phyloP scores from a whole-genome alignment of 2,329 filamentous ascomycete species.

The Fragosphaeria purpurea region DNA sequence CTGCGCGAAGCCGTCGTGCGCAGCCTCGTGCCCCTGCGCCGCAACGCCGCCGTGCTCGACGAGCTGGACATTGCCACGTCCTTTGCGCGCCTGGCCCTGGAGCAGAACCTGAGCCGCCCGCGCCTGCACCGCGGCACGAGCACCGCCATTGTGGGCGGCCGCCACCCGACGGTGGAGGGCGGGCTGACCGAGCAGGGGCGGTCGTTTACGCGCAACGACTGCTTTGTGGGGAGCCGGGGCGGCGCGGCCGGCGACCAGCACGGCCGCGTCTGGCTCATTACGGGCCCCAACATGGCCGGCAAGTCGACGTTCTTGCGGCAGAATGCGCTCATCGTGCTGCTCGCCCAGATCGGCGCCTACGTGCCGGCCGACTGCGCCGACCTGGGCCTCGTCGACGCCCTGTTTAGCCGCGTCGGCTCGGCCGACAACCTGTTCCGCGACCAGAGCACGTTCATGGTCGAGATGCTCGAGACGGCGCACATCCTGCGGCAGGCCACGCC shows the following conservation, averaged over 20 bases:
- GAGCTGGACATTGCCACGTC: conserved; percentile 86
- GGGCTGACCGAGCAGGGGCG: conserved; percentile 62
- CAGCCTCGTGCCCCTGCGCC: conserved; percentile 75
- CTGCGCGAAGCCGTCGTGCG: conserved; percentile 68
- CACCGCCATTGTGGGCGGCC: conserved; percentile 73
- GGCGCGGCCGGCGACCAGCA: conserved; percentile 39
- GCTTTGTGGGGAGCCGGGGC: conserved; percentile 35
- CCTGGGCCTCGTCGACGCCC: conserved; percentile 86
- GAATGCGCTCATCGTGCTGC: conserved; percentile 85
- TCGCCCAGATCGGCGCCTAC: conserved; percentile 87
- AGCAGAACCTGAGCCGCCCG: conserved; percentile 66
- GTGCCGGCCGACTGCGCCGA: conserved; percentile 82
- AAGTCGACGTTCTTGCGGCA: conserved; percentile 95
- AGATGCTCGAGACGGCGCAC: conserved; percentile 92
- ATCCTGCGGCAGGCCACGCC: conserved; percentile 80
- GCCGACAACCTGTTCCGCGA: conserved; percentile 91
- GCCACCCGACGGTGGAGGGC: conserved; percentile 86
- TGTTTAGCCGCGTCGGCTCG: conserved; percentile 87
- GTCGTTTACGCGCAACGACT: conserved; percentile 58
- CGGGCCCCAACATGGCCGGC: conserved; percentile 95
- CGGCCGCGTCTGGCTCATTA: conserved; percentile 56
- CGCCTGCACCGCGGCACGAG: conserved; percentile 52
- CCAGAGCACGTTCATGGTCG: conserved; percentile 98
- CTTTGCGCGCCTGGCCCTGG: conserved; percentile 68
- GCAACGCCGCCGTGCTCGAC: conserved; percentile 84